phyloP scores from a whole-genome alignment of 768 basidiomycete genomes.

The Inosperma sp. region DNA sequence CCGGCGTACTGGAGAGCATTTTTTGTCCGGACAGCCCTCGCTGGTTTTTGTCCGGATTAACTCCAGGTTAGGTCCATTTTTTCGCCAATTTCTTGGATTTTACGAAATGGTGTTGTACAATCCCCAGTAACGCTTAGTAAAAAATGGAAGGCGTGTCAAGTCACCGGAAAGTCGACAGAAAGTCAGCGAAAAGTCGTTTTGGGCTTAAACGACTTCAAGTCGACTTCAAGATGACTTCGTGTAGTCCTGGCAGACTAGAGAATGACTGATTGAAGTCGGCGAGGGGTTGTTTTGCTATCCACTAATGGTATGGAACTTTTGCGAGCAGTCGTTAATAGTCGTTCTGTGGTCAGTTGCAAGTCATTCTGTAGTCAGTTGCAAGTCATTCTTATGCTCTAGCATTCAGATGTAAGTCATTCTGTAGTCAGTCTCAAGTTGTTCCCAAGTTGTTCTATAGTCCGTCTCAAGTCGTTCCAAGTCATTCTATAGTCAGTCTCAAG shows the following conservation, averaged over 20 bases:
- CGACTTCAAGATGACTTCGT: neutral
- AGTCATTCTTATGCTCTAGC: neutral
- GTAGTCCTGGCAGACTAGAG: conserved; percentile 1
- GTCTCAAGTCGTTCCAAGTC: neutral
- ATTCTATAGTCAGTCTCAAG: neutral
- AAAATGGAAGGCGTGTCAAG: neutral
- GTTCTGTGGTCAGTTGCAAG: neutral
- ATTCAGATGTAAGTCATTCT: neutral
- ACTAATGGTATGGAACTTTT: neutral
- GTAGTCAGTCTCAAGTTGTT: neutral
- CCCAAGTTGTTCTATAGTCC: neutral
- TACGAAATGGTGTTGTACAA: too few species aligned
- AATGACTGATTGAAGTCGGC: conserved; percentile 2
- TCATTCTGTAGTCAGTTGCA: neutral
- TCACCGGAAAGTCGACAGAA: conserved; percentile 1
- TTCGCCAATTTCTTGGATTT: too few species aligned
- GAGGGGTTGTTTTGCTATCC: neutral
- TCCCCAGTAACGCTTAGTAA: too few species aligned
- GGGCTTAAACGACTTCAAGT: conserved; percentile 1
- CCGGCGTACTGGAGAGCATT: too few species aligned
- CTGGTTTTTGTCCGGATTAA: too few species aligned
- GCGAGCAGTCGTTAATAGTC: neutral
- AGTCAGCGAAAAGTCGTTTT: conserved; percentile 3
- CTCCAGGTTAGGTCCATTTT: too few species aligned
- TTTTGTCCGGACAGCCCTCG: too few species aligned